phyloP scores from a whole-genome alignment of 2,329 filamentous ascomycete genomes.

The Penicillium sp. region DNA sequence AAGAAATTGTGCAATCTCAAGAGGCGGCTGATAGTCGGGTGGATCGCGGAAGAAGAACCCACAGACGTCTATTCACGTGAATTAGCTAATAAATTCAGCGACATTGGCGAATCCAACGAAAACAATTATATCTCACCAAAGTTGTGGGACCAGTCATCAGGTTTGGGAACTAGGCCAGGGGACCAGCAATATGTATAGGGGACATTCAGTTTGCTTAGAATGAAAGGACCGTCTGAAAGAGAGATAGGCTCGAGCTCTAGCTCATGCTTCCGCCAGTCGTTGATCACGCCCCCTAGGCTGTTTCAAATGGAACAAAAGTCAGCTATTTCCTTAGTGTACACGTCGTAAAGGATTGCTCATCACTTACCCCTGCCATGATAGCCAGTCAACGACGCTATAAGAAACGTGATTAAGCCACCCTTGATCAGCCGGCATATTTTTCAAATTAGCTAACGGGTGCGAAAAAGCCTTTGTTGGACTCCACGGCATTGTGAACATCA shows the following conservation, averaged over 20 bases:
- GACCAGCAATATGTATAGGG: constrained; percentile 44
- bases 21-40: constrained; percentile 34
- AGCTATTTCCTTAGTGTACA: not conserved
- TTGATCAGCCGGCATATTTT: constrained; percentile 29
- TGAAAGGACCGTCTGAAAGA: constrained; percentile 29
- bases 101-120: too few species aligned
- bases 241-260: constrained; percentile 38
- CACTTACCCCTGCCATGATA: constrained; percentile 47
- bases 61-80: constrained; percentile 24
- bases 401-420: constrained; percentile 40
- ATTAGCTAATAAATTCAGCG: not conserved
- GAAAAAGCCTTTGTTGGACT: constrained; percentile 40
- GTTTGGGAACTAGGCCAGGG: constrained; percentile 34
- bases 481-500: constrained; percentile 52
- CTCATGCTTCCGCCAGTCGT: constrained; percentile 31
- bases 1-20: constrained; percentile 44
- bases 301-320: not conserved
- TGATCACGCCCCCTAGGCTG: constrained; percentile 43
- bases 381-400: constrained; percentile 43
- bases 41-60: constrained; percentile 43
- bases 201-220: constrained; percentile 30
- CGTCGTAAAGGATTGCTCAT: not conserved
- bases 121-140: not conserved
- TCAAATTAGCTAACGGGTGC: constrained; percentile 48
- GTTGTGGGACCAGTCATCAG: constrained; percentile 29